phyloP scores from a whole-genome alignment of 2,329 filamentous ascomycete genomes.

The Fusarium sp. region DNA sequence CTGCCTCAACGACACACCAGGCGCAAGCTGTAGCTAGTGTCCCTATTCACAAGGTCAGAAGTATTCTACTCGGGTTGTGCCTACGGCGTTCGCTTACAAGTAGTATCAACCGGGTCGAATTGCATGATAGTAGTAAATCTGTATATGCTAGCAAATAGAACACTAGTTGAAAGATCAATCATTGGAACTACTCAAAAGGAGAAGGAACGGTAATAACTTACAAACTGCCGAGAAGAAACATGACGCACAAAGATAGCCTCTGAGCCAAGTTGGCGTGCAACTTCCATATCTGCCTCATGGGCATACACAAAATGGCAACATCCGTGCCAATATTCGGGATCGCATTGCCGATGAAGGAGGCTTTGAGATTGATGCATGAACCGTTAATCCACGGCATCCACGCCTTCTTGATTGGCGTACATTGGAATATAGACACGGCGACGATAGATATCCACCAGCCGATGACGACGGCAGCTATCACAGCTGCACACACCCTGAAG shows the following conservation, averaged over 20 bases:
- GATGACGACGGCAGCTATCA: slow-evolving; percentile 16
- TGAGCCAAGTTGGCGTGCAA: slow-evolving; percentile 28
- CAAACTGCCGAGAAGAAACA: slow-evolving; percentile 34
- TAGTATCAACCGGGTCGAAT: slow-evolving; percentile 13
- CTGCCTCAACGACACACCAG: slow-evolving; percentile 35
- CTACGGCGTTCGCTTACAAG: slow-evolving; percentile 1
- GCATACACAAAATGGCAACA: slow-evolving; percentile 26
- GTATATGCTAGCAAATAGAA: slow-evolving; percentile 33
- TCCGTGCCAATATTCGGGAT: slow-evolving; percentile 30
- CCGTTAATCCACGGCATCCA: slow-evolving; percentile 25
- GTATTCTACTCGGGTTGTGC: accelerated
- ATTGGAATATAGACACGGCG: slow-evolving; percentile 32
- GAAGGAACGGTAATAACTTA: background rate
- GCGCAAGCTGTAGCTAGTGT: slow-evolving; percentile 31
- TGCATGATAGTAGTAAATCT: slow-evolving; percentile 35
- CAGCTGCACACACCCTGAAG: slow-evolving; percentile 10
- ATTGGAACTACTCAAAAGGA: accelerated
- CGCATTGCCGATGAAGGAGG: slow-evolving; percentile 30
- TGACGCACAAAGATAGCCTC: slow-evolving; percentile 23
- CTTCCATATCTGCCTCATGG: slow-evolving; percentile 20
- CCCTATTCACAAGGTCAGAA: slow-evolving; percentile 6
- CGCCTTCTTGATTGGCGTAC: slow-evolving; percentile 18
- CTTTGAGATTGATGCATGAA: slow-evolving; percentile 29
- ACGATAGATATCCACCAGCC: slow-evolving; percentile 34
- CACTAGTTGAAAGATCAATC: background rate